Conservation (phyloP, 2,329 filamentous ascomycete species). For the Colletotrichum tabaci region DNA sequence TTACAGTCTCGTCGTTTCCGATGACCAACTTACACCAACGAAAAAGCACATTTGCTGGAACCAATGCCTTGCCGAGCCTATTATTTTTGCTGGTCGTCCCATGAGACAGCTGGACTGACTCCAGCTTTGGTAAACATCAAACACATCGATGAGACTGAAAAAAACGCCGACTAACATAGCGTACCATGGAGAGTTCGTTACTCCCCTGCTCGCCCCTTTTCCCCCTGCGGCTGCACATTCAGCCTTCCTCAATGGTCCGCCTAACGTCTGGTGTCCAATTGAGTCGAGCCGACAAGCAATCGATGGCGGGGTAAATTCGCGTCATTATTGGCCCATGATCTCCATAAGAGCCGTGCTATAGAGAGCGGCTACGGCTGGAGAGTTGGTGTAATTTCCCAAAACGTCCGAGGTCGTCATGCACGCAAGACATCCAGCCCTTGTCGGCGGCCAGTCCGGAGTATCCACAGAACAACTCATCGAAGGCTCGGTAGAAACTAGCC, state of each 20-base stretch:
- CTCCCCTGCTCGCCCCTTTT: constrained; percentile 32
- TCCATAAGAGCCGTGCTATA: constrained; percentile 57
- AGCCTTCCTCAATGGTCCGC: constrained; percentile 37
- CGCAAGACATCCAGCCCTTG: constrained; percentile 48
- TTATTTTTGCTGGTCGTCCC: constrained; percentile 28
- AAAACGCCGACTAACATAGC: constrained; percentile 39
- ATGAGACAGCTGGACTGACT: constrained; percentile 12
- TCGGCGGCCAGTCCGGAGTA: constrained; percentile 49
- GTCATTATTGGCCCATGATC: constrained; percentile 51
- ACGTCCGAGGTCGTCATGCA: constrained; percentile 60
- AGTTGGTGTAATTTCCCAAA: constrained; percentile 62
- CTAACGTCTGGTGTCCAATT: constrained; percentile 23
- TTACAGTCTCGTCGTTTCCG: constrained; percentile 9
- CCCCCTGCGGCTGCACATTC: constrained; percentile 36
- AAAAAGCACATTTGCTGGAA: constrained; percentile 6
- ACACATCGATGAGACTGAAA: constrained; percentile 43
- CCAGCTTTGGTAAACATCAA: constrained; percentile 44
- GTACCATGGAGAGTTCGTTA: constrained; percentile 31
- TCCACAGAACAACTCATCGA: constrained; percentile 61
- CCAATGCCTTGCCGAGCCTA: constrained; percentile 16
- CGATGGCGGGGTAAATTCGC: constrained; percentile 47
- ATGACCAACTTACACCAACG: constrained; percentile 2
- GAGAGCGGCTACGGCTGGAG: constrained; percentile 53
- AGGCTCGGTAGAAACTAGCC: constrained; percentile 47
- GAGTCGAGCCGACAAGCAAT: constrained; percentile 36